A percentile compares a stretch with the other conserved stretches of the same genome.
These are phyloP conservation scores for Colletotrichum orchidophilum DNA, from an alignment of 2,329 filamentous ascomycete species.

Conservation along the genomic window DNA sequence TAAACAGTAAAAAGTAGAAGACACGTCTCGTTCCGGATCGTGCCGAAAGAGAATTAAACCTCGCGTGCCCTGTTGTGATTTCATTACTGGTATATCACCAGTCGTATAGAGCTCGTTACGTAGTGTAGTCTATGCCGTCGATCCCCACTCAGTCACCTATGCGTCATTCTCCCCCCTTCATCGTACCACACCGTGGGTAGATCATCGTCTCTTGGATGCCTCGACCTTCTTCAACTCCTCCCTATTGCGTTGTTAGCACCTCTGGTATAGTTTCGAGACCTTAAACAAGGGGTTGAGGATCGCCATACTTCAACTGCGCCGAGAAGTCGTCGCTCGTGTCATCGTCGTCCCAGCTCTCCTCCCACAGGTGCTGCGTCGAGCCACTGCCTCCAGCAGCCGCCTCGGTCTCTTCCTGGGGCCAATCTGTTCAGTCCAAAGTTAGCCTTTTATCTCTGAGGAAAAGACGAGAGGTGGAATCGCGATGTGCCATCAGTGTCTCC, in stretches of 20 bases:
- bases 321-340: conserved; percentile 98
- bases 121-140: conserved; percentile 24
- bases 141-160: conserved; percentile 1
- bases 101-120: conserved; percentile 16
- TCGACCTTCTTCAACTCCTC: conserved; percentile 97
- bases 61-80: background rate
- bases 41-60: background rate
- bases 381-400: conserved; percentile 72
- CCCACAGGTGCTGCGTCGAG: conserved; percentile 85
- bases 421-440: conserved; percentile 68
- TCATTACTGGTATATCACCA: conserved; percentile 28
- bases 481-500: background rate
- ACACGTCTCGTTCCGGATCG: background rate
- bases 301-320: conserved; percentile 85
- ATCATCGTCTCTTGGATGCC: conserved; percentile 71
- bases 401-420: conserved; percentile 91
- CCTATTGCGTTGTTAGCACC: conserved; percentile 52
- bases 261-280: background rate
- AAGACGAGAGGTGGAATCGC: background rate
- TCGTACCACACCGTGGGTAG: conserved; percentile 18
- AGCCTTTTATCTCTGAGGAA: background rate
- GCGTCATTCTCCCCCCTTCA: conserved; percentile 4
- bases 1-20: conserved; percentile 9
- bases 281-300: background rate
- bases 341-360: conserved; percentile 99